These are phyloP conservation scores for Colletotrichum chlorophyti DNA, from an alignment of 2,329 filamentous ascomycete genomes.

Conservation along the genomic window DNA sequence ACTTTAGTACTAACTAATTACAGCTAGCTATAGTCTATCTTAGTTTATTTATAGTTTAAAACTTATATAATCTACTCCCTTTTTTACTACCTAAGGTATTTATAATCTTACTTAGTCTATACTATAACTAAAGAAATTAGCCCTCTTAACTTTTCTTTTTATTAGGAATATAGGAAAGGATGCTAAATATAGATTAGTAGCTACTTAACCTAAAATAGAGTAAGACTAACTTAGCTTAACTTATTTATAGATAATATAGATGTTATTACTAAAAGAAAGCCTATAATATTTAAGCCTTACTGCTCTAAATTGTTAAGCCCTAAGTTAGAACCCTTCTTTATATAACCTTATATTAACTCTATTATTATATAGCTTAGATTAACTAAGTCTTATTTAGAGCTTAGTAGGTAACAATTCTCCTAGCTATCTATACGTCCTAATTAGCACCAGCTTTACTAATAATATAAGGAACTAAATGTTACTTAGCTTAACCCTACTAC, in stretches of 20 bases:
- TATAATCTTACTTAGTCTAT: not conserved
- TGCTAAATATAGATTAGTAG: not conserved
- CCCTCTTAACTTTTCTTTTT: conserved; percentile 3
- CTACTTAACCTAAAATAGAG: not conserved
- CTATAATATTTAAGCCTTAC: not conserved
- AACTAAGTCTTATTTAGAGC: not conserved
- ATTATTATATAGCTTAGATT: not conserved
- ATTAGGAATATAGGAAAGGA: not conserved
- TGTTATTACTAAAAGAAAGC: not conserved
- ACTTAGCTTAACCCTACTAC: conserved; percentile 1
- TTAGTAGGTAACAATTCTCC: not conserved
- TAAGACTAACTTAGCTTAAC: not conserved
- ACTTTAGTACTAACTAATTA: too few relatives aligned
- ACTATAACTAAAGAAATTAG: not conserved
- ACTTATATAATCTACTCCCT: not conserved
- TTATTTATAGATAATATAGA: not conserved
- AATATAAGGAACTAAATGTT: not conserved
- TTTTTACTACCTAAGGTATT: conserved; percentile 3
- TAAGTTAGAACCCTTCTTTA: not conserved
- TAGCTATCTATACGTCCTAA: not conserved
- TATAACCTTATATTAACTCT: not conserved
- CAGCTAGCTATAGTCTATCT: too few relatives aligned
- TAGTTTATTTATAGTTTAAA: too few relatives aligned
- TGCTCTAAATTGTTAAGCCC: not conserved
- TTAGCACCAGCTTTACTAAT: not conserved